Evolutionary conservation across 2,329 filamentous ascomycete species (phyloP), one percentile per base, ranked within the genome.

Genomic region (Knoxdaviesia capensis): DNA sequence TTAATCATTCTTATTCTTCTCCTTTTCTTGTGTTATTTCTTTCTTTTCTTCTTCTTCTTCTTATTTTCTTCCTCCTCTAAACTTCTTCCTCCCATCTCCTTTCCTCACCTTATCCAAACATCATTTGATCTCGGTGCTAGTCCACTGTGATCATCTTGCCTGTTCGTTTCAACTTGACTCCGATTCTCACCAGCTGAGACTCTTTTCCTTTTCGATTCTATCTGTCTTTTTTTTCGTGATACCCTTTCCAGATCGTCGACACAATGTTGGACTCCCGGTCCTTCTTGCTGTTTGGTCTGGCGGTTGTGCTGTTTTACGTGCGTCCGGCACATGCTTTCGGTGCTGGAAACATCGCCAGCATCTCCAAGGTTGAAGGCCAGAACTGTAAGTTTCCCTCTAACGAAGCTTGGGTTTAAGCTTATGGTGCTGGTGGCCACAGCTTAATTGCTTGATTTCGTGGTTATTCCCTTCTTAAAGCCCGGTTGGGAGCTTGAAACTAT

Each of bases 281-380:
- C 42, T 61, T 62, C 50, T 57, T 71, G 51, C 53, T 74, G 46
- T 53, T 74, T 57, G 69, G 66, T 52, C 53, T 77, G 50, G 57
- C 71, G 43, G 54, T 84, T 49, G 61, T 88, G 49, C 64, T 86
- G 50, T 61, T 73, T 49, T 72, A 84, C 52, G 73, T 77, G 42
- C 67, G 67, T 46, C 81, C 80, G 11, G 71, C 74, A 34, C 66
- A 79, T 50, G 84, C 82, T 43, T 93, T 93, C 55, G 85, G 85
- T 49, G 85, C 85, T 52, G 86, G 86, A 47, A 92, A 92, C 59
- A 90, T 93, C 56, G 83, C 81, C 36, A 76, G 79, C 44, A 70
- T 84, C 46, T 80, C 83, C 54, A 79, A 77, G 56, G 69, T 92
- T 42, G 83, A 90, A 58, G 85, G 84, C 49, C 70, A 83, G 56